phyloP scores from a whole-genome alignment of 139 green algal genomes.

The Coccomyxa sp. region DNA sequence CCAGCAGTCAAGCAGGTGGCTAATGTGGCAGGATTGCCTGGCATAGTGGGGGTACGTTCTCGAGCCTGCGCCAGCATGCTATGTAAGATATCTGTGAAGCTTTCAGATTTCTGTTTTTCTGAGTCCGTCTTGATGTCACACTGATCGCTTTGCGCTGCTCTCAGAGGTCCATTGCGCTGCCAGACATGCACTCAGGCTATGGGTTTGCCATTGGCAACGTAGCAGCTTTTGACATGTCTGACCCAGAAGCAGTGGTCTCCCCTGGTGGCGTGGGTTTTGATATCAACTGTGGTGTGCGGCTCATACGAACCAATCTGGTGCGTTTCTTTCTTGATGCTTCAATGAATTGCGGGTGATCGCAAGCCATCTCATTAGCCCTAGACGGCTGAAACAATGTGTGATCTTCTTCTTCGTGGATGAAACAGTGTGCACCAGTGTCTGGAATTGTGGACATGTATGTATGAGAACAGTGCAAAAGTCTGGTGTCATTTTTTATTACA shows the following conservation, averaged over 20 bases:
- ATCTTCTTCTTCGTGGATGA: background rate
- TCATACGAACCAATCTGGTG: slow-evolving; percentile 84
- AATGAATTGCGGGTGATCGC: background rate
- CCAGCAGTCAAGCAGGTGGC: slow-evolving; percentile 86
- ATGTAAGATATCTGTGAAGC: too few relatives aligned
- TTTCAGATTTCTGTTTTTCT: too few relatives aligned
- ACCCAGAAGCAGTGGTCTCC: slow-evolving; percentile 79
- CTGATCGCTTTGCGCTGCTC: too few relatives aligned
- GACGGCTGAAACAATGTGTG: background rate
- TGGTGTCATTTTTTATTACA: too few relatives aligned
- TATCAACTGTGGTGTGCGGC: slow-evolving; percentile 89
- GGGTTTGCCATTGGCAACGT: slow-evolving; percentile 93
- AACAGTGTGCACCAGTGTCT: too few relatives aligned
- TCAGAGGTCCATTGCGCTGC: slow-evolving; percentile 75
- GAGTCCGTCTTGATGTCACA: too few relatives aligned
- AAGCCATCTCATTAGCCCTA: background rate
- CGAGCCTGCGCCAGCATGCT: too few relatives aligned
- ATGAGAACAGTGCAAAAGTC: too few relatives aligned
- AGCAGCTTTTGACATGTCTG: slow-evolving; percentile 83
- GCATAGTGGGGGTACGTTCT: slow-evolving; percentile 67
- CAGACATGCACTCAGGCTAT: slow-evolving; percentile 88
- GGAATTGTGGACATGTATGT: too few relatives aligned
- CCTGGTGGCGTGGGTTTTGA: slow-evolving; percentile 80
- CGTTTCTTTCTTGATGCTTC: background rate
- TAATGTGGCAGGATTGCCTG: slow-evolving; percentile 84